phyloP scores from a whole-genome alignment of 345 rosid genomes.

The Heritiera fomes region DNA sequence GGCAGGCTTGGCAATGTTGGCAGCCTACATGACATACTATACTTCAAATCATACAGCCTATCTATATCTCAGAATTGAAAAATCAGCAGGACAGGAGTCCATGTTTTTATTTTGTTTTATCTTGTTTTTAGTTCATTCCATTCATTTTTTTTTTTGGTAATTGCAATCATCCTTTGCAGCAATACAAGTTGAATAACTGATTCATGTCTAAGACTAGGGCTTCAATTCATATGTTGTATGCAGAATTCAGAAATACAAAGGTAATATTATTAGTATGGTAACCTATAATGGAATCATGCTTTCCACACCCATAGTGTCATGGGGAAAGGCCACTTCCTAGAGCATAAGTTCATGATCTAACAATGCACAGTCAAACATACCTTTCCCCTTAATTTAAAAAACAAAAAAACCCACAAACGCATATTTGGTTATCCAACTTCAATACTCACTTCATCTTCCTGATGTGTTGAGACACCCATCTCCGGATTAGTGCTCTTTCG shows the following conservation, averaged over 20 bases:
- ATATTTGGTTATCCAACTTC: conserved; percentile 11
- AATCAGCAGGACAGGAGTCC: neutral
- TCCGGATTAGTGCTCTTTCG: conserved; percentile 58
- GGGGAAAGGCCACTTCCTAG: neutral
- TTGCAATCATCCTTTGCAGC: neutral
- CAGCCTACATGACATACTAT: neutral
- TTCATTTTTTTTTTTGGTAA: neutral
- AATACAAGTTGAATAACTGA: neutral
- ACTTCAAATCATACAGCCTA: neutral
- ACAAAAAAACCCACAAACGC: no score
- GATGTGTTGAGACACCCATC: conserved; percentile 55
- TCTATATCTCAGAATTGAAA: neutral
- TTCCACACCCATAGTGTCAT: neutral
- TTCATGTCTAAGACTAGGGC: neutral
- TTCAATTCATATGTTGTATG: neutral
- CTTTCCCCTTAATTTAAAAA: no score
- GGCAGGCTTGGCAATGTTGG: neutral
- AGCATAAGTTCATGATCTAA: conserved; percentile 15
- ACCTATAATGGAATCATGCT: neutral
- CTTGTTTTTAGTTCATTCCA: no score
- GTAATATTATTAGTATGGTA: neutral
- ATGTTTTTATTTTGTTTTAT: neutral
- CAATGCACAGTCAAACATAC: neutral
- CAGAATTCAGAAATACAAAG: neutral
- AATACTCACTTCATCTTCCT: conserved; percentile 72